phyloP scores from a whole-genome alignment of 352 stramenopile genomes.

The Globisporangium parvum region DNA sequence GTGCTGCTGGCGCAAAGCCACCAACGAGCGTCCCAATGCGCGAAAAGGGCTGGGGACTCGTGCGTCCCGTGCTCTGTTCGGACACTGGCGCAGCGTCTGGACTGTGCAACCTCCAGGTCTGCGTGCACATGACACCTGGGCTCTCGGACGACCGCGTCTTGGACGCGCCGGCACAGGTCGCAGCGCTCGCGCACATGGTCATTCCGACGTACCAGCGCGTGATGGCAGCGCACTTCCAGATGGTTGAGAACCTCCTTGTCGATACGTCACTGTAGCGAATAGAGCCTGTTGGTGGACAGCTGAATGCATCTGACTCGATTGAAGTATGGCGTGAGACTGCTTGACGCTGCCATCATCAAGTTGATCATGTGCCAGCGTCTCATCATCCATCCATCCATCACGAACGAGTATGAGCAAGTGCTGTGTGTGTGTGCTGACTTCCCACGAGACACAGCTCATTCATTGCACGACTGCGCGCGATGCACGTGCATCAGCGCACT shows the following conservation, averaged over 20 bases:
- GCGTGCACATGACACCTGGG: slow-evolving; percentile 5
- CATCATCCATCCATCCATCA: background rate
- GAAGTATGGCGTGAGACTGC: background rate
- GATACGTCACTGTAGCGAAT: slow-evolving; percentile 5
- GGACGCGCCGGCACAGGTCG: background rate
- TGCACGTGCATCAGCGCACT: background rate
- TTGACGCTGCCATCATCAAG: background rate
- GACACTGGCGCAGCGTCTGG: background rate
- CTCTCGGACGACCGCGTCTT: slow-evolving; percentile 10
- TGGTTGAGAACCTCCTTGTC: slow-evolving; percentile 16
- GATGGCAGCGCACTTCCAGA: slow-evolving; percentile 8
- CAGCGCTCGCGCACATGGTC: slow-evolving; percentile 5
- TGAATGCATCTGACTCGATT: background rate
- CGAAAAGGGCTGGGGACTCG: slow-evolving; percentile 11
- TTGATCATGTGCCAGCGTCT: background rate
- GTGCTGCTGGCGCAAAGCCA: too few relatives aligned
- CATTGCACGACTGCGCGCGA: background rate
- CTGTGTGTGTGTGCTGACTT: too few relatives aligned
- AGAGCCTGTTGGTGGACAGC: background rate
- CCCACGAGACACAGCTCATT: background rate
- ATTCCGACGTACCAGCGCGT: slow-evolving; percentile 8
- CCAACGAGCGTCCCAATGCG: background rate
- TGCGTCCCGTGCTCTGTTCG: slow-evolving; percentile 1
- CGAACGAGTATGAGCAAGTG: background rate
- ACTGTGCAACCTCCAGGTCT: slow-evolving; percentile 4